Evolutionary conservation across 2,329 filamentous ascomycete species (phyloP).

Genomic region (Cladosporium cucumerinum): DNA sequence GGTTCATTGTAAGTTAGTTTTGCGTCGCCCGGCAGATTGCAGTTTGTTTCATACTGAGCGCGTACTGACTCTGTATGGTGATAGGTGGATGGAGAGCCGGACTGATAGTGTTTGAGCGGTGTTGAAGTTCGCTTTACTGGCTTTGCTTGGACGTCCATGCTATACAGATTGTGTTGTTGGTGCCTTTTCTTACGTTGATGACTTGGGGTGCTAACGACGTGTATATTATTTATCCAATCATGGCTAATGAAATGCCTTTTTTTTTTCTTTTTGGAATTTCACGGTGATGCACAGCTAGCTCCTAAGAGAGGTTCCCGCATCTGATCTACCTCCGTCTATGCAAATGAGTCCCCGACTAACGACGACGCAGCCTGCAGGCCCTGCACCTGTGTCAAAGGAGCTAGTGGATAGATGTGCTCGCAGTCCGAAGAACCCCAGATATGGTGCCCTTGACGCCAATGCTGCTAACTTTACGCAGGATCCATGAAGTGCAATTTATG

Average conservation of each 20-base stretch:
- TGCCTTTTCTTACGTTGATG: background rate
- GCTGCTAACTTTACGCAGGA: no score
- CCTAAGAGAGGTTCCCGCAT: no score
- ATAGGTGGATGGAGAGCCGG: slow-evolving; percentile 10
- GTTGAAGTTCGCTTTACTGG: background rate
- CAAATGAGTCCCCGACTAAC: no score
- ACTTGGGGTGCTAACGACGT: background rate
- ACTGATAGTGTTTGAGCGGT: slow-evolving; percentile 12
- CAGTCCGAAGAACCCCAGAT: no score
- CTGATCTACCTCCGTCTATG: no score
- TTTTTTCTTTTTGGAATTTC: no score
- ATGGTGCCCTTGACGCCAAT: no score
- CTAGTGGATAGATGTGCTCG: no score
- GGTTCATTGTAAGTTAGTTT: background rate
- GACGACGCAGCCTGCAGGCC: no score
- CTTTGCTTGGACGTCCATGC: background rate
- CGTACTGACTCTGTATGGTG: background rate
- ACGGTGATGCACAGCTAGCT: no score
- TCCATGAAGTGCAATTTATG: no score
- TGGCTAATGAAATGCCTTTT: background rate
- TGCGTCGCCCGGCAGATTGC: background rate
- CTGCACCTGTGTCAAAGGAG: no score
- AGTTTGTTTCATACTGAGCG: background rate
- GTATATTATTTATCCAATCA: background rate
- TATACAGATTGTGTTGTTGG: background rate